Evolutionary conservation across 306 rosid genomes (phyloP), one percentile per base, ranked within the genome.

Genomic region (Lathyrus aphaca): DNA sequence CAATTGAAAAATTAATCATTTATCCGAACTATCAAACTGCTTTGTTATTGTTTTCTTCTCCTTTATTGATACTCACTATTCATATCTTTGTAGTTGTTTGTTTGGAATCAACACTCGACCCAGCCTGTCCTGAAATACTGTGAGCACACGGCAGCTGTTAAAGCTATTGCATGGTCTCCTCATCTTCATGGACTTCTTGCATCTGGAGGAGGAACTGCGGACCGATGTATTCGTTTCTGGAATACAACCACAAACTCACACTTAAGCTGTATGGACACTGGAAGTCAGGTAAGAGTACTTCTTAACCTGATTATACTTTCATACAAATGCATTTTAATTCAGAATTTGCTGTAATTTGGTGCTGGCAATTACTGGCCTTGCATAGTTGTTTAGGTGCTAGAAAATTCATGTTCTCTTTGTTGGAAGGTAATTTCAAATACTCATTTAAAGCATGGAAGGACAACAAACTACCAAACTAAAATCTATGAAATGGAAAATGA

Each of bases 101-200:
- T 91, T 67, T 95, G 99, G 99, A 91, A 95, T 83, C 99, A 91
- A 79, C 96, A 91, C 82, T 91, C 97, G 62, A 87, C 87, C 64
- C 99, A 95, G 48, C 99, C 99, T n/a, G 84, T 95, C 42, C 86
- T 95, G 71, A 95, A 87, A 73, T 95, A 84, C 84, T 86, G 89
- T 74, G 96, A 95, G 83, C 97, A 95, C 78, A 91, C 99, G 45
- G 99, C 99, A 19, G 99, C 99, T 45, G 99, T 95, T 55, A 95
- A 95, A 83, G 99, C 99, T 63, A 95, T 95, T 82, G 99, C 97
- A 58, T 95, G 99, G 99, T 95, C 97, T 63, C 99, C 99, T 57
- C 97, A 91, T 89, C 91, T 89, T 75, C 99, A 95, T 74, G 99
- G 99, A 71, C 99, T 95, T 82, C 97, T 95, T 61, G 99, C 99